Conservation (phyloP, 345 rosid species). For the Sisymbrium altissimum region DNA sequence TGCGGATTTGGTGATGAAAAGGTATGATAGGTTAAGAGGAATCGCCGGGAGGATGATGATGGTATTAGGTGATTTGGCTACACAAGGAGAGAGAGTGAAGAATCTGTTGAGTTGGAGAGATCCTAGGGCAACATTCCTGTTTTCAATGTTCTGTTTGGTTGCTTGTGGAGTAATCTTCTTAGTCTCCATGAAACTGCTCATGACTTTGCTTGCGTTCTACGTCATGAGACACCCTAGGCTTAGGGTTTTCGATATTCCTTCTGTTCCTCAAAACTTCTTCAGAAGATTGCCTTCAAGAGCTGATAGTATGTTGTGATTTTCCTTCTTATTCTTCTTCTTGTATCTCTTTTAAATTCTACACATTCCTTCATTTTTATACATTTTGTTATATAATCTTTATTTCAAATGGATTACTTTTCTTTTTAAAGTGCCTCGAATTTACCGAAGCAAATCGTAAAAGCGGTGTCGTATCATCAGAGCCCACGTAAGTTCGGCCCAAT, state of each 20-base stretch:
- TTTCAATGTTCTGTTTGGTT: conserved; percentile 47
- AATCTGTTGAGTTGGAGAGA: conserved; percentile 66
- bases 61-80: conserved; percentile 41
- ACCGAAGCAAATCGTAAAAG: background rate
- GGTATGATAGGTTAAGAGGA: conserved; percentile 38
- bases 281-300: conserved; percentile 34
- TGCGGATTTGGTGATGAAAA: conserved; percentile 26
- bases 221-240: conserved; percentile 33
- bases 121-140: conserved; percentile 58
- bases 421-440: no score
- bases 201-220: conserved; percentile 24
- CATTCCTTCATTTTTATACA: background rate
- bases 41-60: conserved; percentile 37
- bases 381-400: background rate
- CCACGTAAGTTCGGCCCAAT: no score
- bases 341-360: background rate
- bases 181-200: conserved; percentile 41
- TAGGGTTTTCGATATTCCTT: conserved; percentile 28
- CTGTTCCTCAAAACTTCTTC: conserved; percentile 27
- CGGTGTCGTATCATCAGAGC: background rate
- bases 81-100: conserved; percentile 64
- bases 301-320: conserved; percentile 28
- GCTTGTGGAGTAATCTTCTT: conserved; percentile 51
- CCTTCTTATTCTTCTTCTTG: background rate
- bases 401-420: no score